These are phyloP conservation scores for Artemisia argyi DNA, from an alignment of 129 eudicot genomes.

Conservation along the genomic window DNA sequence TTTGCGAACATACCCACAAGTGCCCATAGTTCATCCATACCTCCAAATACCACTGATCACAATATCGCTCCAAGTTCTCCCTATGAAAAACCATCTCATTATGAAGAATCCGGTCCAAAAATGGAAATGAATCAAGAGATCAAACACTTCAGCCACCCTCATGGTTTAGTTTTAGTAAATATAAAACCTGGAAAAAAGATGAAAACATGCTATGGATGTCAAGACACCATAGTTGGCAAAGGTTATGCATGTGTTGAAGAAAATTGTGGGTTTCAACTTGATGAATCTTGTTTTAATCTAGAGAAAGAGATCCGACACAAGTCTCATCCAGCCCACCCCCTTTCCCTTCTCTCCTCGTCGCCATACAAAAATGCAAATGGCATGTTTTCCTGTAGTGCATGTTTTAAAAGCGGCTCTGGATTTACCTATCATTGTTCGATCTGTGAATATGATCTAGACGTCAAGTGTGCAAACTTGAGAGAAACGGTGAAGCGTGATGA, in stretches of 20 bases:
- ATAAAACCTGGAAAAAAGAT: slow-evolving; percentile 28
- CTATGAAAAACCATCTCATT: slow-evolving; percentile 6
- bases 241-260: slow-evolving; percentile 39
- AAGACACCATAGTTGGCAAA: slow-evolving; percentile 25
- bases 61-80: background rate
- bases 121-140: slow-evolving; percentile 7
- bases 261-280: slow-evolving; percentile 44
- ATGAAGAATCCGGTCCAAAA: slow-evolving; percentile 12
- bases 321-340: slow-evolving; percentile 52
- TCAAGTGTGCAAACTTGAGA: too few relatives aligned
- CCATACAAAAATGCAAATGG: slow-evolving; percentile 1
- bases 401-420: background rate
- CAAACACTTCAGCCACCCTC: slow-evolving; percentile 55
- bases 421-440: background rate
- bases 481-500: too few relatives aligned
- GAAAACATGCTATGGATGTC: slow-evolving; percentile 46
- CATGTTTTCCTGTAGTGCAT: slow-evolving; percentile 48
- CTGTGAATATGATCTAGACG: slow-evolving; percentile 36
- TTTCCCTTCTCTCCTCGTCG: slow-evolving; percentile 23
- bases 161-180: slow-evolving; percentile 38
- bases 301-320: slow-evolving; percentile 37
- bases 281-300: slow-evolving; percentile 46
- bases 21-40: too few relatives aligned
- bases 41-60: too few relatives aligned
- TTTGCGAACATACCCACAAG: too few relatives aligned